Conservation (phyloP, 352 stramenopile species). For the Phytophthora multivora region DNA sequence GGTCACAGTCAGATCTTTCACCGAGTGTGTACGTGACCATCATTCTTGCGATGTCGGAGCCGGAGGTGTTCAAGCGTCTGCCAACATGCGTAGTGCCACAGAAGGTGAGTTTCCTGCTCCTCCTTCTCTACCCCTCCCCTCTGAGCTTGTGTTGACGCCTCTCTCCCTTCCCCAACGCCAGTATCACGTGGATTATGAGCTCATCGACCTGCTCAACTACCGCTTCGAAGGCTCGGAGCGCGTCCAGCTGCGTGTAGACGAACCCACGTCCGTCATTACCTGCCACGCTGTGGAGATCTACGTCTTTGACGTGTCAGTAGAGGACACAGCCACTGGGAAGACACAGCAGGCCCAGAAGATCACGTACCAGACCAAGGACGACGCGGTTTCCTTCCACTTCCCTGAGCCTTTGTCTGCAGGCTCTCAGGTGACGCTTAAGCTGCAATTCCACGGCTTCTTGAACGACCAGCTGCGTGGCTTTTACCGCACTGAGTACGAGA, state of each 20-base stretch:
- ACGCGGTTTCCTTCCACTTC: slow-evolving; percentile 69
- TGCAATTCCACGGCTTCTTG: slow-evolving; percentile 73
- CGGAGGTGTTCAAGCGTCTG: slow-evolving; percentile 58
- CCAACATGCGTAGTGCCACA: slow-evolving; percentile 57
- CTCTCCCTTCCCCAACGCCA: slow-evolving; percentile 6
- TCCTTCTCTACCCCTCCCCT: not conserved
- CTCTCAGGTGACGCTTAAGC: slow-evolving; percentile 40
- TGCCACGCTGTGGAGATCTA: slow-evolving; percentile 96
- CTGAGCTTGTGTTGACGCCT: not conserved
- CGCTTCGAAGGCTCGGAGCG: slow-evolving; percentile 76
- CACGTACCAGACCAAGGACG: slow-evolving; percentile 52
- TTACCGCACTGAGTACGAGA: slow-evolving; percentile 94
- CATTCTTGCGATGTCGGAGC: slow-evolving; percentile 26
- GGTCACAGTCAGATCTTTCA: slow-evolving; percentile 17
- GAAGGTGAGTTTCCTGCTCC: slow-evolving; percentile 40
- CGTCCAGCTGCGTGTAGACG: slow-evolving; percentile 55
- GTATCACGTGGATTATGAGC: slow-evolving; percentile 80
- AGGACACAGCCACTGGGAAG: slow-evolving; percentile 30
- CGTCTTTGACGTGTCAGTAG: slow-evolving; percentile 72
- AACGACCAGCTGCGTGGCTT: slow-evolving; percentile 96
- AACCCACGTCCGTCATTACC: slow-evolving; percentile 79
- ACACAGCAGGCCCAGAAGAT: slow-evolving; percentile 51
- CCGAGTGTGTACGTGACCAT: slow-evolving; percentile 19
- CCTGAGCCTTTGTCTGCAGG: slow-evolving; percentile 38
- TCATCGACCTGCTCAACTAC: slow-evolving; percentile 79